Conservation (phyloP, 73 alveolate species). For the Loxodes magnus region DNA sequence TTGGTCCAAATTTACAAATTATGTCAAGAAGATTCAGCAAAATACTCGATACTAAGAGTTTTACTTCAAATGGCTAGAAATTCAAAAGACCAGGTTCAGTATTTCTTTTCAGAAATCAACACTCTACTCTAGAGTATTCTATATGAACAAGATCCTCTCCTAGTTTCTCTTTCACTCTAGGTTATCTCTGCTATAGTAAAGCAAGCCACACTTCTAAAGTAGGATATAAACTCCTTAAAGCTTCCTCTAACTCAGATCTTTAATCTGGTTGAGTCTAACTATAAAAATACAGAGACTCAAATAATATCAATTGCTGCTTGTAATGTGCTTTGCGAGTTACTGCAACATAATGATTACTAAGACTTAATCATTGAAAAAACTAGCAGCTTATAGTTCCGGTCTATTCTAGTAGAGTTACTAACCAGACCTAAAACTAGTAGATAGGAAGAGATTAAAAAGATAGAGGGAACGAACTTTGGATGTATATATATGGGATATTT, state of each 20-base stretch:
- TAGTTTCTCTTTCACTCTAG: slow-evolving; percentile 34
- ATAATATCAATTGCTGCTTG: slow-evolving; percentile 46
- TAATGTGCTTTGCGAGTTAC: slow-evolving; percentile 71
- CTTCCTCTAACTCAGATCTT: slow-evolving; percentile 39
- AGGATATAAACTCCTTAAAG: slow-evolving; percentile 26
- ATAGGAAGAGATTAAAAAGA: slow-evolving; percentile 70
- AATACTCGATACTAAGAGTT: slow-evolving; percentile 62
- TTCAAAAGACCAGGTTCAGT: slow-evolving; percentile 55
- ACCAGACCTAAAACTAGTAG: slow-evolving; percentile 36
- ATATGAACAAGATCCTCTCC: slow-evolving; percentile 34
- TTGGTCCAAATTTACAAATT: slow-evolving; percentile 24
- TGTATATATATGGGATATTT: slow-evolving; percentile 70
- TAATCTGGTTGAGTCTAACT: slow-evolving; percentile 47
- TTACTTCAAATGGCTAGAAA: slow-evolving; percentile 71
- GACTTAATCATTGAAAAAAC: slow-evolving; percentile 18
- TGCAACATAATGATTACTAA: slow-evolving; percentile 41
- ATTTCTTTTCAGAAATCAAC: slow-evolving; percentile 18
- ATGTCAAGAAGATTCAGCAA: slow-evolving; percentile 42
- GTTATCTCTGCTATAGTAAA: slow-evolving; percentile 38
- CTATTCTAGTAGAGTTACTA: slow-evolving; percentile 16
- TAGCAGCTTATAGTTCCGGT: slow-evolving; percentile 6
- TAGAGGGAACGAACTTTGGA: slow-evolving; percentile 94
- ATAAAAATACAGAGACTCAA: slow-evolving; percentile 17
- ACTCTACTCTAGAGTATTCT: slow-evolving; percentile 18
- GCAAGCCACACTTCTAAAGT: slow-evolving; percentile 23